Base-by-base conservation (phyloP, 441 rosid genomes). In the Rhodomyrtus psidioides region DNA sequence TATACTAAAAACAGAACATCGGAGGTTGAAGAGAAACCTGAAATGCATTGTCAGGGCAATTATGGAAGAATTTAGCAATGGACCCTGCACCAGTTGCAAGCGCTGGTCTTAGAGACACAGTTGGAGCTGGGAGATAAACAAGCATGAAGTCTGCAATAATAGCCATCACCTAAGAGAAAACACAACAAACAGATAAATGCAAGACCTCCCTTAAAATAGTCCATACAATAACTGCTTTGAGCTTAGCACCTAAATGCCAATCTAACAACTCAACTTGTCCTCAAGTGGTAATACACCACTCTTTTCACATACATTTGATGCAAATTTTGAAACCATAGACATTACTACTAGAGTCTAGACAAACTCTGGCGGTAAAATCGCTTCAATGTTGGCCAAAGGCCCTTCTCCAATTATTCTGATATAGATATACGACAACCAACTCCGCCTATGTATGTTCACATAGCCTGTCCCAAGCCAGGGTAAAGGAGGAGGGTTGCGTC, bases 81-180 rank as follows among this genome's bases (percentile, higher is more conserved):
- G 94, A 84, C 84, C 96, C 95, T 23, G 95, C 93, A 83, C 86
- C 85, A 86, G 88, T 84, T 53, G 96, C 93, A 55, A 95, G 89
- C 83, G 98, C 94, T 55, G 98, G 91, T 83, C 96, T 94, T 12
- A 97, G 95, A 90, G 98, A 84, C 56, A 97, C 97, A 1, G 99
- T 95, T 54, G 98, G 98, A 86, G 98, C 99, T 88, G 98, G 99
- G 83, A 97, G 98, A 91, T 92, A 97, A 42, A 97, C 99, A 54
- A 95, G 97, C 99, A 97, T 97, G 90, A 95, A 97, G 92, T 97
- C 98, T 42, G 99, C 99, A 89, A 97, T 94, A 88, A 97, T 91
- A 84, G 99, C 98, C 99, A 97, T 97, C 79, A 90, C 97, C 99
- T 97, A 88, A 39, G 49, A 23, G 79, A 70, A 70, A 10, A 70